Evolutionary conservation across 202 grass and related monocot species (phyloP), one percentile per base, ranked within the genome.

Genomic region (Schoenoplectus tabernaemontani): DNA sequence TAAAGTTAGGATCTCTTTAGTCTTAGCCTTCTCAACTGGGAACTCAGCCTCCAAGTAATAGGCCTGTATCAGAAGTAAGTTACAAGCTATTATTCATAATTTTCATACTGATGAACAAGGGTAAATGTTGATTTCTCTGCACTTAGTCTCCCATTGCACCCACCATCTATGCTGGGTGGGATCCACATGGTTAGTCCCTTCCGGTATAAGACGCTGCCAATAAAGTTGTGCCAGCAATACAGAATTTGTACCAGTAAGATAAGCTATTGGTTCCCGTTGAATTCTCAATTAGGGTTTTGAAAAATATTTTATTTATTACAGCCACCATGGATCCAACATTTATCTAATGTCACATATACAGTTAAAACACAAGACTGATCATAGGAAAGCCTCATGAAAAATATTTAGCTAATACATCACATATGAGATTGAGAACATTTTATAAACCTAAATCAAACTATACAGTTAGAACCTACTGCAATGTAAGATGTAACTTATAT

Each of bases 1-100:
- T 67, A 90, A 5, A 39, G 67, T 83, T 11, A 41, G 39, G 13
- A 93, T 75, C 44, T 61, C 82, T 57, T 87, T 88, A 37, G 38
- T 67, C 3, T 34, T 56, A 23, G 67, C 86, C n/a, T 90, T 97
- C 50, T 97, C 94, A 26, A 97, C 87, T 78, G 94, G 89, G 57
- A 92, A 93, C 48, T 84, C 57, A 80, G 73, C 78, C 66, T 82
- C 70, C 30, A 97, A 50, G 77, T 90, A 92, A 82, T 92, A 93
- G 23, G 81, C 91, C 91, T 93, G 81, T 4, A 12, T 50, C 22
- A 41, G 46, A 13, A 64, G 32, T 74, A 70, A 13, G 32, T n/a
- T 73, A 28, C 32, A 37, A 22, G 8, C 84, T 37, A 44, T n/a
- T 37, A 37, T 69, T 20, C 42, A 71, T 50, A 26, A 47, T 0